A percentile compares a stretch with the other conserved stretches of the same genome.
Conservation (phyloP, 345 rosid species). For the Eucalyptus sp. region DNA sequence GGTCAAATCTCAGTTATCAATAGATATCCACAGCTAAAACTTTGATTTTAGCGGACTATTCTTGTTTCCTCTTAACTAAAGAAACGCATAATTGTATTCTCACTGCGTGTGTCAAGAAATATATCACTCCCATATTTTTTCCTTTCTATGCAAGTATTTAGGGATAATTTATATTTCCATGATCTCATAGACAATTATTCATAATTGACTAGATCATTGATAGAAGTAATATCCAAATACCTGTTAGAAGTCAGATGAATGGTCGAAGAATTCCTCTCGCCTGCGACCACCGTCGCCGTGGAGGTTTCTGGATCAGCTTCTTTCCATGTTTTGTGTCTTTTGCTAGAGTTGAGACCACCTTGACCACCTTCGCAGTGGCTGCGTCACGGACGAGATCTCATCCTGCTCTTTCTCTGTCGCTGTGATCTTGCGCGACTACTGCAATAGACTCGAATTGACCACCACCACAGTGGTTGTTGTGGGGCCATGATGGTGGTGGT, state of each 20-base stretch:
- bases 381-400: rapidly evolving
- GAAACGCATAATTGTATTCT: neutral
- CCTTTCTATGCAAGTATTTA: neutral
- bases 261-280: neutral
- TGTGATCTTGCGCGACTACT: neutral
- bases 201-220: too few species aligned
- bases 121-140: neutral
- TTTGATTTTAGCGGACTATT: neutral
- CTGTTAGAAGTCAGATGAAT: neutral
- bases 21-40: slow-evolving; percentile 33
- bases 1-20: slow-evolving; percentile 74
- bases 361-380: neutral
- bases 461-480: neutral
- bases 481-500: neutral
- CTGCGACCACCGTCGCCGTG: neutral
- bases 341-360: neutral
- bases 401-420: neutral
- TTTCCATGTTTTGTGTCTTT: neutral
- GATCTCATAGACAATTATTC: too few species aligned
- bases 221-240: too few species aligned
- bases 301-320: neutral
- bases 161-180: too few species aligned
- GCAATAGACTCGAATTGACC: neutral
- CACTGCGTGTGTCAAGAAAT: neutral
- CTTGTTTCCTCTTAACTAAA: neutral